Percentiles rank a stretch among this genome's conserved stretches.
These are phyloP conservation scores for Xylaria telfairii DNA, from an alignment of 495 filamentous ascomycete species.

Conservation along the genomic window DNA sequence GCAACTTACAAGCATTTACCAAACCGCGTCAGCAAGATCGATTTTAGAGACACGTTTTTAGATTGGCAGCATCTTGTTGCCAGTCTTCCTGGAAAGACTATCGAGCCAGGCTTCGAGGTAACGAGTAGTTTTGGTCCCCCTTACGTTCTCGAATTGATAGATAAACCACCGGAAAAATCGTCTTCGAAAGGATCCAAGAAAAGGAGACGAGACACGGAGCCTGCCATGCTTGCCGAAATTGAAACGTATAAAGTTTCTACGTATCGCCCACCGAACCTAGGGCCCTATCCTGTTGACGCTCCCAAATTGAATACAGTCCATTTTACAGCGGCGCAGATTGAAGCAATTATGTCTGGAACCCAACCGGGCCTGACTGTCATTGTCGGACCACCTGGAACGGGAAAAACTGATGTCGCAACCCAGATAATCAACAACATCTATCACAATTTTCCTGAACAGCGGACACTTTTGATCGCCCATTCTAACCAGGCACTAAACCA, in stretches of 20 bases:
- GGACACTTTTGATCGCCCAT: conserved; percentile 92
- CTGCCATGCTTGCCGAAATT: conserved; percentile 60
- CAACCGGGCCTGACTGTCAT: conserved; percentile 95
- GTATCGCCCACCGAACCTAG: conserved; percentile 88
- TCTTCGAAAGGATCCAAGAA: conserved; percentile 73
- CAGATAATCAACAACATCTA: conserved; percentile 99
- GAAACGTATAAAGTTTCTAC: conserved; percentile 82
- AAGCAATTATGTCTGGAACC: conserved; percentile 91
- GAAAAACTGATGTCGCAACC: conserved; percentile 97
- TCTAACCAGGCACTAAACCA: conserved; percentile 98
- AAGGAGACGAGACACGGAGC: conserved; percentile 75
- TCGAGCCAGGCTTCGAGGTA: conserved; percentile 75
- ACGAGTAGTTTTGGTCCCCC: conserved; percentile 82
- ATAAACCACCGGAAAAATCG: conserved; percentile 53
- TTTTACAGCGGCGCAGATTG: conserved; percentile 90
- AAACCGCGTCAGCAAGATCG: conserved; percentile 76
- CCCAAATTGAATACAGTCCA: conserved; percentile 83
- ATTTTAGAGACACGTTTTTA: conserved; percentile 93
- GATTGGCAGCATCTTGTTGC: conserved; percentile 94
- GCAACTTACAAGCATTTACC: conserved; percentile 85
- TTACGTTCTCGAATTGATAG: conserved; percentile 74
- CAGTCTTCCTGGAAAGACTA: conserved; percentile 80
- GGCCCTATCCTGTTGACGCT: conserved; percentile 88
- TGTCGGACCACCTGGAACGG: conserved; percentile 93
- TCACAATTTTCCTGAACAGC: conserved; percentile 92